A percentile compares a stretch with the other conserved stretches of the same genome.
Evolutionary conservation across 1,284 basidiomycete species (phyloP).

Genomic region (Violaceomyces palustris): DNA sequence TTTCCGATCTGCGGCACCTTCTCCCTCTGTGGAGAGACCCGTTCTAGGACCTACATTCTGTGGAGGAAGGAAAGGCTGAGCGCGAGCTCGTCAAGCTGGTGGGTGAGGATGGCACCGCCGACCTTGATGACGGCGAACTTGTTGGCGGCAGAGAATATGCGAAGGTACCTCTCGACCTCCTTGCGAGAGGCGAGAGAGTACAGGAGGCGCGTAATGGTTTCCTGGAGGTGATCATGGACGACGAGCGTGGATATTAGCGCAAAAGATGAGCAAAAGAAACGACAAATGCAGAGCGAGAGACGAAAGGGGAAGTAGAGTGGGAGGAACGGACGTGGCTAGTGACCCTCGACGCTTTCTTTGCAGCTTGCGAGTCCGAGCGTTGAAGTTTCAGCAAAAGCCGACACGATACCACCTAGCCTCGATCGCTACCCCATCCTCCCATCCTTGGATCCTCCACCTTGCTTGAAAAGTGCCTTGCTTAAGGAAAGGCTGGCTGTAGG

Average conservation of each 20-base stretch:
- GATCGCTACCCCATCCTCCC: no score
- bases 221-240: slow-evolving; percentile 8
- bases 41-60: slow-evolving; percentile 37
- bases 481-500: no score
- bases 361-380: no score
- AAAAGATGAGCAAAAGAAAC: background rate
- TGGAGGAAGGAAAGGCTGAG: slow-evolving; percentile 52
- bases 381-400: no score
- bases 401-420: no score
- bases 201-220: slow-evolving; percentile 51
- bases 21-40: background rate
- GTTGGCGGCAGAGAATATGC: slow-evolving; percentile 51
- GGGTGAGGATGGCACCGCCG: slow-evolving; percentile 51
- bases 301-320: background rate
- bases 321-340: no score
- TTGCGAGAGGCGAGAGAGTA: slow-evolving; percentile 52
- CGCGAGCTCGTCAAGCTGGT: slow-evolving; percentile 52
- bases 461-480: no score
- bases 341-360: no score
- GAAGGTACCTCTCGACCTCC: slow-evolving; percentile 52
- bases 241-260: background rate
- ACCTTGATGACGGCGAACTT: slow-evolving; percentile 53
- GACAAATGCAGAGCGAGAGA: background rate
- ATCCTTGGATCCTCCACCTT: no score
- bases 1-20: no score